Base-by-base conservation (phyloP, 164 flowering plant genomes). In the Buxus sempervirens region DNA sequence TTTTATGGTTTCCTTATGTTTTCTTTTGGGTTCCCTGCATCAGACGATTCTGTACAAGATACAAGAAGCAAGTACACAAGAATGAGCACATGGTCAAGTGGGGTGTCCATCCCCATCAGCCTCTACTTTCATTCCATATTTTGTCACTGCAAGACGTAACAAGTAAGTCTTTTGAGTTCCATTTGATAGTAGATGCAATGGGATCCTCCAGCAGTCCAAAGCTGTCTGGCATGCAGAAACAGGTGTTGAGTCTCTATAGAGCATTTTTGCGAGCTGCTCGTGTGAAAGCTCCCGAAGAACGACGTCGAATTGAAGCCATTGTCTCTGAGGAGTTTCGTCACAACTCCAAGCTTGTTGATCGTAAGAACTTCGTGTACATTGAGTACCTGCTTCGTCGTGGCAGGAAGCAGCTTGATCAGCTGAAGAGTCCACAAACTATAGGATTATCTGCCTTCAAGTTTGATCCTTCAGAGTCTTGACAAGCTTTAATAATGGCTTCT, bases 181-280 rank as follows among this genome's bases (percentile, higher is more conserved):
- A 32, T 32, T 32, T 32, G 38, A 32, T 32, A 32, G 38, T 49
- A n/a, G 28, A 68, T 63, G 42, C 63, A 58, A 80, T 79, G 83
- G 82, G 77, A 32, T 32, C 38, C 38, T 32, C 38, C 7, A 7
- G 38, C 38, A 7, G 38, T 32, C 38, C 65, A 69, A 86, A 70
- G 80, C 86, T 86, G 20, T 88, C 96, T 16, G 96, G 96, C 26
- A 73, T 88, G 83, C 92, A 90, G 77, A 87, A 81, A 76, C 90
- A 88, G 74, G 90, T 83, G 36, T 81, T 90, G 25, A 66, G 80
- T 59, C 78, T 90, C 12, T 90, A 88, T 73, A 81, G 94, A 70
- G 88, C 82, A 45, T 90, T 88, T 69, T 36, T 90, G 12, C 77
- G 94, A 71, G 89, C 85, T 24, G 92, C 90, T 64, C 89, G 96